A percentile compares a stretch with the other conserved stretches of the same genome.
Evolutionary conservation across 768 basidiomycete species (phyloP).

Genomic region (Hygrocybe coccinea): DNA sequence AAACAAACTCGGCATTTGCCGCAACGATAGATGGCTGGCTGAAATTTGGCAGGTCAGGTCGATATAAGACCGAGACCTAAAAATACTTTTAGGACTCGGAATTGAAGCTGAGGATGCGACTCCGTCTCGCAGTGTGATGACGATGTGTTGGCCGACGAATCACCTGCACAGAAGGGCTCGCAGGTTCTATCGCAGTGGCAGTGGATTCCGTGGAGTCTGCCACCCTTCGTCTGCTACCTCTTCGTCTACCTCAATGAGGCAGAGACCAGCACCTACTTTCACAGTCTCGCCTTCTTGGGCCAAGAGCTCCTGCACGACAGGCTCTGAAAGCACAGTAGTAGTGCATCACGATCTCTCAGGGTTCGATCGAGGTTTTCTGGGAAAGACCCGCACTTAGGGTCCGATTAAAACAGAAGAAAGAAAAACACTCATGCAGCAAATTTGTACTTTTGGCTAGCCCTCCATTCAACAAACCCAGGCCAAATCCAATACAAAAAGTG

Average conservation of each 20-base stretch:
- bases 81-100: too few relatives aligned
- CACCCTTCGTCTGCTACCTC: too few relatives aligned
- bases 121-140: too few relatives aligned
- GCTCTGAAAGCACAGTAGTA: too few relatives aligned
- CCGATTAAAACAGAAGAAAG: too few relatives aligned
- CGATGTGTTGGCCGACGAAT: neutral
- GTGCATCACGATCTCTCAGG: too few relatives aligned
- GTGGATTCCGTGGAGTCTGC: conserved; percentile 7
- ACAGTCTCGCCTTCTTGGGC: conserved; percentile 80
- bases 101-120: neutral
- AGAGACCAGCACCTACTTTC: conserved; percentile 75
- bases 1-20: too few relatives aligned
- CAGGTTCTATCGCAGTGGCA: conserved; percentile 1
- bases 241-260: conserved; percentile 75
- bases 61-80: too few relatives aligned
- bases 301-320: conserved; percentile 62
- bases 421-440: conserved; percentile 34
- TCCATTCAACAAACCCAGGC: conserved; percentile 53
- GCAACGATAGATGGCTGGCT: too few relatives aligned
- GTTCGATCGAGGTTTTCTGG: too few relatives aligned
- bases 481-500: conserved; percentile 63
- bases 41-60: too few relatives aligned
- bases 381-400: too few relatives aligned
- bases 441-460: conserved; percentile 61
- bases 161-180: neutral